Evolutionary conservation across 352 stramenopile genomes (phyloP).

Genomic region (Aphanomyces invadans): DNA sequence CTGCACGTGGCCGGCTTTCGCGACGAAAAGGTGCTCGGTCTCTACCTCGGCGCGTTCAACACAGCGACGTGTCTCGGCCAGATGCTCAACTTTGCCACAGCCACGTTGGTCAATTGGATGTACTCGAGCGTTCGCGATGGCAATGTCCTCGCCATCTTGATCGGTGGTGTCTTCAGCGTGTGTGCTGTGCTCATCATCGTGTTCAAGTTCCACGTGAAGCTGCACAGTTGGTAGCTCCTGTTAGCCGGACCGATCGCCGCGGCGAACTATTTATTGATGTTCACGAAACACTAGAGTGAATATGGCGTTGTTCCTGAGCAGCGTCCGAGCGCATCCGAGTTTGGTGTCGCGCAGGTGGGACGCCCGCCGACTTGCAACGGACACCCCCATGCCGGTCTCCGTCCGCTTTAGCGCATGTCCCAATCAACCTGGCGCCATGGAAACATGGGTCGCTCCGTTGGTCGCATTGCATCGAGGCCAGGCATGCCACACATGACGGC

Average conservation of each 20-base stretch:
- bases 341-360: no score
- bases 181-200: slow-evolving; percentile 42
- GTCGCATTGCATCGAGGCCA: no score
- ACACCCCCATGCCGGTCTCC: no score
- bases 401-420: no score
- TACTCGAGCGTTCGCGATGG: slow-evolving; percentile 51
- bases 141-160: slow-evolving; percentile 42
- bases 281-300: no score
- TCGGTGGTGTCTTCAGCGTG: slow-evolving; percentile 54
- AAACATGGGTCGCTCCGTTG: no score
- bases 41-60: slow-evolving; percentile 69
- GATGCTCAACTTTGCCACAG: slow-evolving; percentile 58
- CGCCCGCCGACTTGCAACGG: no score
- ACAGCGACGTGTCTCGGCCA: slow-evolving; percentile 65
- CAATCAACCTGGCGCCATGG: no score
- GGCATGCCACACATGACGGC: no score
- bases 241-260: neutral
- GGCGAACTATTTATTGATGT: no score
- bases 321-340: no score
- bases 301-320: no score
- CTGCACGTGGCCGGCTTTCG: neutral
- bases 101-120: slow-evolving; percentile 31
- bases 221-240: slow-evolving; percentile 1
- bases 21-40: slow-evolving; percentile 44
- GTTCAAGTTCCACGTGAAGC: slow-evolving; percentile 3